A percentile compares a stretch with the other conserved stretches of the same genome.
Evolutionary conservation across 1,284 basidiomycete genomes (phyloP).

Genomic region (Melampsora larici-populina): DNA sequence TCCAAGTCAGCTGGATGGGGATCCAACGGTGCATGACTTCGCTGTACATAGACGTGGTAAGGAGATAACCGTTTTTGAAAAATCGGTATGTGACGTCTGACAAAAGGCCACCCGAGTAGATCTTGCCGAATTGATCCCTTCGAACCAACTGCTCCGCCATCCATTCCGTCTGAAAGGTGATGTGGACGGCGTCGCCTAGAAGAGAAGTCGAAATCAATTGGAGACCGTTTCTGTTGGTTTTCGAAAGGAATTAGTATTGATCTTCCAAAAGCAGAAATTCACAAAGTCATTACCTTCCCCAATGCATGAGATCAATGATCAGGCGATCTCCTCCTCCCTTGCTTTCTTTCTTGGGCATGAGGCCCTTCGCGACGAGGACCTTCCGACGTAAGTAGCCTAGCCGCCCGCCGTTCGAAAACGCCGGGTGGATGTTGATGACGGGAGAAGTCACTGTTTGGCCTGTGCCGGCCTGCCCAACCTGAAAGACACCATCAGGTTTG

Average conservation of each 20-base stretch:
- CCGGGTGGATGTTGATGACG: neutral
- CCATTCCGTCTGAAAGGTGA: too few relatives aligned
- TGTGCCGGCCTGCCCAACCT: too few relatives aligned
- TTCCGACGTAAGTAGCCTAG: neutral
- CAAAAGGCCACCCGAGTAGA: too few relatives aligned
- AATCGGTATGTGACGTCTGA: constrained; percentile 21
- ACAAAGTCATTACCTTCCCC: too few relatives aligned
- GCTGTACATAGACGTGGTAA: constrained; percentile 17
- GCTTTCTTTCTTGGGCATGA: constrained; percentile 18
- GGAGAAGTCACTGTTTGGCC: neutral
- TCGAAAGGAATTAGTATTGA: neutral
- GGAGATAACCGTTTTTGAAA: constrained; percentile 14
- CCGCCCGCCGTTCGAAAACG: too few relatives aligned
- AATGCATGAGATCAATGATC: too few relatives aligned
- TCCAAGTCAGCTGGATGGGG: constrained; percentile 9
- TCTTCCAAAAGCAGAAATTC: neutral
- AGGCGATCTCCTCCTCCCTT: too few relatives aligned
- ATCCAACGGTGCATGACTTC: neutral
- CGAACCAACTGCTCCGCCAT: too few relatives aligned
- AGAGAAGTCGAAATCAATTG: constrained; percentile 10
- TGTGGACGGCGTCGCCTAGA: neutral
- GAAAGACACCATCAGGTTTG: too few relatives aligned
- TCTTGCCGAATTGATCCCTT: too few relatives aligned
- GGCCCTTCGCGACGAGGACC: neutral
- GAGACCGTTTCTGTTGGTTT: neutral